These are phyloP conservation scores for Xanthoceras sorbifolium DNA, from an alignment of 345 rosid genomes.

Conservation along the genomic window DNA sequence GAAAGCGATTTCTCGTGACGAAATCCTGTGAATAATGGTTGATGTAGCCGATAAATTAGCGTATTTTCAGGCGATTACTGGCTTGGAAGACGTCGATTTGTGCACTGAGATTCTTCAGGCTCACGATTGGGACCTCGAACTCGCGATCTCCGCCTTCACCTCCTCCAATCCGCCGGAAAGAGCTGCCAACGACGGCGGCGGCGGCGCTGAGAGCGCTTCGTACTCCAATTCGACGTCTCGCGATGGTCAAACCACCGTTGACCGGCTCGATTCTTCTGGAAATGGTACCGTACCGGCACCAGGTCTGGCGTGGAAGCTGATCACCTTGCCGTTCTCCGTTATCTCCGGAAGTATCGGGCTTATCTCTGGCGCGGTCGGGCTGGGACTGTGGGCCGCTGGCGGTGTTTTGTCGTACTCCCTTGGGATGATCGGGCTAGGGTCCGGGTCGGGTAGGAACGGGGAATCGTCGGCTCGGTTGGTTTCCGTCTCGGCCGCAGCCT, in stretches of 20 bases:
- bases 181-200: constrained; percentile 17
- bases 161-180: constrained; percentile 31
- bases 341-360: constrained; percentile 87
- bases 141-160: constrained; percentile 90
- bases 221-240: constrained; percentile 30
- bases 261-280: constrained; percentile 18
- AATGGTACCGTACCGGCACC: constrained; percentile 25
- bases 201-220: neutral
- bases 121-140: constrained; percentile 97
- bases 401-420: constrained; percentile 84
- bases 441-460: constrained; percentile 40
- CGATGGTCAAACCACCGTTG: constrained; percentile 7
- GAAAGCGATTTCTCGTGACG: neutral
- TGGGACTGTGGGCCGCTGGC: constrained; percentile 96
- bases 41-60: constrained; percentile 87
- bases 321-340: constrained; percentile 80
- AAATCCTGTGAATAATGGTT: constrained; percentile 47
- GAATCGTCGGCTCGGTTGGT: constrained; percentile 57
- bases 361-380: constrained; percentile 83
- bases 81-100: constrained; percentile 85
- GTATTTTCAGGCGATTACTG: constrained; percentile 91
- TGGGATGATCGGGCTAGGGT: constrained; percentile 76
- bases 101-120: constrained; percentile 97
- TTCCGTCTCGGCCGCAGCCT: constrained; percentile 60
- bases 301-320: constrained; percentile 77